These are phyloP conservation scores for Sarocladium oryzae DNA, from an alignment of 2,329 filamentous ascomycete genomes.

Conservation along the genomic window DNA sequence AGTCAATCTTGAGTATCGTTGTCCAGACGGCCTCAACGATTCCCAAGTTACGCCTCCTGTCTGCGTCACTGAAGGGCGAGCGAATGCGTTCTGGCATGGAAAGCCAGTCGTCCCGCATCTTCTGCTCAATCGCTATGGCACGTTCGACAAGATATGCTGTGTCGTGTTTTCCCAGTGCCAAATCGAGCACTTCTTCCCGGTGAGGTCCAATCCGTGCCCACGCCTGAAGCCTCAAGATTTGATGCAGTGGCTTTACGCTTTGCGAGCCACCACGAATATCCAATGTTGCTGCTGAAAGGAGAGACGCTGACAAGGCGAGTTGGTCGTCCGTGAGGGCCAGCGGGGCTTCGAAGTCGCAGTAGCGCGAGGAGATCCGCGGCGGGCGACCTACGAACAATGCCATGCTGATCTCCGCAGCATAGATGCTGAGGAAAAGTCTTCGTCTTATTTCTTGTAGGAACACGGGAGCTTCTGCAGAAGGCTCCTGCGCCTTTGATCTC, in stretches of 20 bases:
- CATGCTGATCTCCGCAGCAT: not conserved
- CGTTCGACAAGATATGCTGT: not conserved
- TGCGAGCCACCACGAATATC: not conserved
- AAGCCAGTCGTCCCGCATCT: not conserved
- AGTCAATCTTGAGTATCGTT: slow-evolving; percentile 2
- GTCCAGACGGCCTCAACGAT: not conserved
- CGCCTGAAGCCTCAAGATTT: not conserved
- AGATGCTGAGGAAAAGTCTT: not conserved
- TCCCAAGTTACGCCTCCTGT: not conserved
- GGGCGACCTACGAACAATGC: not conserved
- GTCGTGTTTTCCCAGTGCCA: slow-evolving; percentile 21
- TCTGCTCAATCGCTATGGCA: not conserved
- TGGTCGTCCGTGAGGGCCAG: not conserved
- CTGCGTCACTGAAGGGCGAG: not conserved
- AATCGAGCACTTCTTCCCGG: slow-evolving; percentile 25
- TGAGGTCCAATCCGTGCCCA: not conserved
- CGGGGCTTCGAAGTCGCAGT: not conserved
- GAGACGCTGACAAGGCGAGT: not conserved
- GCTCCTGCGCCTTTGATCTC: not conserved
- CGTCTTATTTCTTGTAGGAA: not conserved
- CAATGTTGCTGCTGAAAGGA: not conserved
- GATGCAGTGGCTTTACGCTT: not conserved
- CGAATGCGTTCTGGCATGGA: not conserved
- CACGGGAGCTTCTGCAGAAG: not conserved
- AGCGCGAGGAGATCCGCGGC: not conserved